Conservation (phyloP, 495 filamentous ascomycete genomes). For the Physcia stellaris region DNA sequence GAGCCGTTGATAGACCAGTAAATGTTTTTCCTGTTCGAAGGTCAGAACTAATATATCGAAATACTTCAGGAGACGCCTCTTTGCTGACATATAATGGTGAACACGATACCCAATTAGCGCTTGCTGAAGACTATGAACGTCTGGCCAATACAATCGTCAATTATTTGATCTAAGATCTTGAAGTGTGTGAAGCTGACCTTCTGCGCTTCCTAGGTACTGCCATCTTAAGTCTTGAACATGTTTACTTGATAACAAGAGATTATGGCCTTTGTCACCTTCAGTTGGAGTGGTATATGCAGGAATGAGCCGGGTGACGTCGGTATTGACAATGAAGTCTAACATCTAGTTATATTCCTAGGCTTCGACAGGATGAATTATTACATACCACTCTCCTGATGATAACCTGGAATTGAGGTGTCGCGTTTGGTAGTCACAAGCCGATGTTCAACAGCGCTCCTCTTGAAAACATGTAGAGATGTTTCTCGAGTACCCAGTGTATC, state of each 20-base stretch:
- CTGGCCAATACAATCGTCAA: too few species aligned
- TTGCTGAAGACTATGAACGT: slow-evolving; percentile 10
- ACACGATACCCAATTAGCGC: slow-evolving; percentile 14
- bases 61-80: too few species aligned
- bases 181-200: too few species aligned
- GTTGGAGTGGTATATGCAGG: slow-evolving; percentile 11
- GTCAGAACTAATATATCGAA: too few species aligned
- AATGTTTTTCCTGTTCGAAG: too few species aligned
- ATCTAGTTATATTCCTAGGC: too few species aligned
- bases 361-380: too few species aligned
- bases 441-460: slow-evolving; percentile 8
- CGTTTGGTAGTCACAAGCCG: slow-evolving; percentile 11
- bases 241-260: slow-evolving; percentile 10
- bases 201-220: slow-evolving; percentile 5
- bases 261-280: slow-evolving; percentile 2
- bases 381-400: slow-evolving; percentile 8
- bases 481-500: background rate
- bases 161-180: too few species aligned
- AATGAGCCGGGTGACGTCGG: slow-evolving; percentile 6
- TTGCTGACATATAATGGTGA: slow-evolving; percentile 6
- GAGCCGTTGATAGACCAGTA: slow-evolving; percentile 14
- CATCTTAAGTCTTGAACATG: slow-evolving; percentile 8
- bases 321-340: slow-evolving; percentile 6
- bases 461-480: slow-evolving; percentile 2
- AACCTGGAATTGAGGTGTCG: slow-evolving; percentile 3